phyloP scores from a whole-genome alignment of 1,139 yeast genomes.

The Hemisphaericaspora xylofermentans region DNA sequence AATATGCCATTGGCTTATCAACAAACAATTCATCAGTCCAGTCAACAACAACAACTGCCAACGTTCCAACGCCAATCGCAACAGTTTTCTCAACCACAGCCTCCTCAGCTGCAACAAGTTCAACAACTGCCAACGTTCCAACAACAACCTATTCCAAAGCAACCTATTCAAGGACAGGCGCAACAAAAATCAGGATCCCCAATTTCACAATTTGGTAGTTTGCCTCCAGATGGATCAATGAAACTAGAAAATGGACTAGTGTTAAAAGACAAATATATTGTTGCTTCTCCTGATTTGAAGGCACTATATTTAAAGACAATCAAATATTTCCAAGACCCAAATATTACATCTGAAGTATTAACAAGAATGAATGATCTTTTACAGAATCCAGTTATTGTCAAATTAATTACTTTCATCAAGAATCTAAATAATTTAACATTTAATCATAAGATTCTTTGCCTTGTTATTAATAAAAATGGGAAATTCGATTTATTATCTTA shows the following conservation, averaged over 20 bases:
- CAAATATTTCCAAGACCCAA: conserved; percentile 47
- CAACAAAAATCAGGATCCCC: conserved; percentile 8
- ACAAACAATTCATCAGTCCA: conserved; percentile 7
- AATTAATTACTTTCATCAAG: conserved; percentile 40
- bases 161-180: conserved; percentile 5
- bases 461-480: conserved; percentile 58
- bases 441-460: conserved; percentile 43
- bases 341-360: conserved; percentile 33
- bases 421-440: conserved; percentile 44
- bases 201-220: conserved; percentile 1
- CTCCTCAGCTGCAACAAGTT: conserved; percentile 1
- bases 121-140: conserved; percentile 2
- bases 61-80: not conserved
- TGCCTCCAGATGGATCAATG: conserved; percentile 14
- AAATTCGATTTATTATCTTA: conserved; percentile 51
- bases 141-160: conserved; percentile 2
- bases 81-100: conserved; percentile 4
- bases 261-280: conserved; percentile 49
- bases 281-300: conserved; percentile 53
- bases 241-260: conserved; percentile 58
- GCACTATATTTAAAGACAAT: conserved; percentile 41
- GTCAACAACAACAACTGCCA: conserved; percentile 9
- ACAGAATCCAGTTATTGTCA: conserved; percentile 29
- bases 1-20: not conserved
- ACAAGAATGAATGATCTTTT: conserved; percentile 34